Evolutionary conservation across 179 eudicot species (phyloP), one percentile per base, ranked within the genome.

Genomic region (Beta lomatogona): DNA sequence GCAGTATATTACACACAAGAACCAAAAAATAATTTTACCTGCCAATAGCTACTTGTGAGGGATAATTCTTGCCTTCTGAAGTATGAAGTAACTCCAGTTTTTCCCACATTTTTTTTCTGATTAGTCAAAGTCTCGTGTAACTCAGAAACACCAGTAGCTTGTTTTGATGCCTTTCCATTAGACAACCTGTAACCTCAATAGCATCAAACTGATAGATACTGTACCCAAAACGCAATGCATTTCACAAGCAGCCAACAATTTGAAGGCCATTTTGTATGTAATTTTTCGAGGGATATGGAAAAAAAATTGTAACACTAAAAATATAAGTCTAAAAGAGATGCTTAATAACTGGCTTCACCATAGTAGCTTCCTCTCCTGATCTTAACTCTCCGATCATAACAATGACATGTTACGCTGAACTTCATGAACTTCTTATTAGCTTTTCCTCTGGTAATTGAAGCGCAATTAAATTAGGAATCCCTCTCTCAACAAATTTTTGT

Each of bases 41-140:
- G 98, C 99, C 97, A 95, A 83, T 91, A 93, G 83, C 86, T 79
- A 68, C 90, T 88, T 45, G 92, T 89, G 25, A 95, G 87, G 71
- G 92, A 86, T 78, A 94, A 31, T 82, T 95, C 98, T 75, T 90
- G 95, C 90, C 92, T 91, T 88, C 90, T 89, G 84, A 94, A 95
- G 86, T 92, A 95, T 50, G 97, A 89, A 82, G 86, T 86, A 81
- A 95, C 94, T 79, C 98, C 93, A 82, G 88, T 84, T 91, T 85
- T 87, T 36, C 89, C 91, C 75, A 75, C 53, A 82, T 85, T 71
- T 82, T 75, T 85, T 73, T 86, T 90, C 72, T 87, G 81, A 64
- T 87, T 87, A 74, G 57, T 78, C 77, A 84, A 66, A 78, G 86
- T 83, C 74, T 80, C 81, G 53, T 79, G 85, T 71, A 64, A 46